phyloP scores from a whole-genome alignment of 331 rosid species.

The Prunus yedoensis region DNA sequence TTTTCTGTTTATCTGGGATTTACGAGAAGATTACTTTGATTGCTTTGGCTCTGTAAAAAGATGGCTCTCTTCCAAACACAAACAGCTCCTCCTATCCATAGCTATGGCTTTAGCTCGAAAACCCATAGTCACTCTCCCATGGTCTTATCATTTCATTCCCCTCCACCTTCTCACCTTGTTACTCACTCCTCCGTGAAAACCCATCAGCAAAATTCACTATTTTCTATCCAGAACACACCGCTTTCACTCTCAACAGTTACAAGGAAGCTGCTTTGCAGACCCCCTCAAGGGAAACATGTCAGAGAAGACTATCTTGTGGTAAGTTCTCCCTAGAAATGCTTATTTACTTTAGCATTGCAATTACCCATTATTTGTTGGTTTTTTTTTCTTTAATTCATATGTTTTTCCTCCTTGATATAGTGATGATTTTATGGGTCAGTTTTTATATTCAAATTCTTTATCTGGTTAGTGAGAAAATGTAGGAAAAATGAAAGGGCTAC shows the following conservation, averaged over 20 bases:
- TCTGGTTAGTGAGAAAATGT: neutral
- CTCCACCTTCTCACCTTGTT: conserved; percentile 22
- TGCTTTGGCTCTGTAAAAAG: neutral
- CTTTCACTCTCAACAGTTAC: conserved; percentile 50
- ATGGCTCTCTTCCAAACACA: conserved; percentile 51
- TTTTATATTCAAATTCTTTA: neutral
- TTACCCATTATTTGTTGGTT: neutral
- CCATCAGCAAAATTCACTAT: conserved; percentile 42
- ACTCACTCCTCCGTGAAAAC: conserved; percentile 27
- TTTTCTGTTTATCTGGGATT: neutral
- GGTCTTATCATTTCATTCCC: conserved; percentile 22
- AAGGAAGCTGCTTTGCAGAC: conserved; percentile 60
- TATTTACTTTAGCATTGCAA: neutral
- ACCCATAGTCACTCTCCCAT: conserved; percentile 19
- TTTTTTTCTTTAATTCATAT: neutral
- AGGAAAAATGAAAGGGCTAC: neutral
- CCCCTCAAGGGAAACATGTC: conserved; percentile 66
- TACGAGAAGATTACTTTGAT: neutral
- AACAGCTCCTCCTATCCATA: conserved; percentile 13
- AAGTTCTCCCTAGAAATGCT: conserved; percentile 4
- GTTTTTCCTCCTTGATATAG: neutral
- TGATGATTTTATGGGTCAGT: neutral
- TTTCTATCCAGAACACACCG: conserved; percentile 27
- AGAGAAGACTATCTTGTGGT: conserved; percentile 88
- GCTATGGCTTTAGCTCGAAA: neutral